Base-by-base conservation (phyloP, 345 rosid genomes). In the Populus ilicifolia region DNA sequence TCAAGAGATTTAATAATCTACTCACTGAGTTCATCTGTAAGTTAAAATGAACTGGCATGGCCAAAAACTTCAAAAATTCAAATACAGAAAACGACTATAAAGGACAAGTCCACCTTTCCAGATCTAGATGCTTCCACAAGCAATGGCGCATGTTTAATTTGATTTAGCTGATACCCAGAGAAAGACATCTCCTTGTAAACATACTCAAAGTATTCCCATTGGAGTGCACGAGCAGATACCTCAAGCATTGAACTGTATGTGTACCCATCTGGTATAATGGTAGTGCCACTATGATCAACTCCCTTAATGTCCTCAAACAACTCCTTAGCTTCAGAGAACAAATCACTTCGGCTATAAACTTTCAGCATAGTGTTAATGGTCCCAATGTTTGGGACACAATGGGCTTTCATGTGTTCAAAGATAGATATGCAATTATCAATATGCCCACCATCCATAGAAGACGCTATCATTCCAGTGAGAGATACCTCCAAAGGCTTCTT, bases 141-240 rank as follows among this genome's bases (percentile, higher is more conserved):
- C 80, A 89, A 79, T 59, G 78, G 73, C 23, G 86, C 87, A 33
- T 86, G 86, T 78, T 90, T 95, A 70, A 83, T 84, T 85, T 92
- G 98, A 85, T 92, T 90, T 6, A 92, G 72, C 77, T 72, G 90
- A 89, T 84, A 86, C 46, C 98, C 93, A 44, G 89, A 85, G 64
- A 93, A 89, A 67, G 79, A 70, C 98, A 92, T 93, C 66, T 83
- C 90, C 86, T 85, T 90, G 84, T 95, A 95, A 67, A 93, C 91
- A 80, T 85, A 85, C 81, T 95, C 98, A 79, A 93, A 93, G 82
- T 90, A 93, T 70, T 95, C 99, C 99, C 98, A 93, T 59, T 90
- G 94, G 66, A 86, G 93, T 20, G 97, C 90, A 63, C 83, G 80
- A 61, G 96, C 91, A 61, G 97, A 92, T 82, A 94, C 93, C 86